These are phyloP conservation scores for Ceratobasidium sp. DNA, from an alignment of 1,284 basidiomycete genomes.

Conservation along the genomic window DNA sequence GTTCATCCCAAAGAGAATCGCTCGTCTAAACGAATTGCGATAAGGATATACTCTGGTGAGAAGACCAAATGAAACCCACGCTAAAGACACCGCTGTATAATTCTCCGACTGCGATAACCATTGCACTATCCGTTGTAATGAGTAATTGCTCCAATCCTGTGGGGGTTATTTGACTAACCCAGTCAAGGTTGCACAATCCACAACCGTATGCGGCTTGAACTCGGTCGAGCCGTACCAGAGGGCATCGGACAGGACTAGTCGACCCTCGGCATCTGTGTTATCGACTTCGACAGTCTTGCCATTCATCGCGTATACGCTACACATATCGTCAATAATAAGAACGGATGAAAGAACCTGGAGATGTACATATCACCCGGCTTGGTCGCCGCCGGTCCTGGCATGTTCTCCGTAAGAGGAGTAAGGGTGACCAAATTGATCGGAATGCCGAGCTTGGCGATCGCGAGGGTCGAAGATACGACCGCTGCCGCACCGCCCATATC, in stretches of 20 bases:
- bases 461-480: slow-evolving; percentile 74
- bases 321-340: slow-evolving; percentile 14
- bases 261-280: slow-evolving; percentile 89
- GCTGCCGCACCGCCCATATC: slow-evolving; percentile 90
- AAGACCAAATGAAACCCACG: slow-evolving; percentile 52
- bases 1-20: slow-evolving; percentile 74
- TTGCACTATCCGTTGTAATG: slow-evolving; percentile 59
- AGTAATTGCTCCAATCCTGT: background rate
- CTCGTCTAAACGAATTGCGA: slow-evolving; percentile 60
- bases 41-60: background rate
- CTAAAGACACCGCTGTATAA: slow-evolving; percentile 81
- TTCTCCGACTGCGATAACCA: slow-evolving; percentile 73
- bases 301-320: slow-evolving; percentile 84
- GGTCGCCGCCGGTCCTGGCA: slow-evolving; percentile 84
- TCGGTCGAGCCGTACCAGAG: slow-evolving; percentile 83
- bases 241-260: slow-evolving; percentile 81
- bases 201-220: slow-evolving; percentile 81
- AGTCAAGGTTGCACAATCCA: slow-evolving; percentile 87
- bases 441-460: slow-evolving; percentile 80
- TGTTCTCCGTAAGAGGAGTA: slow-evolving; percentile 85
- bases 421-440: slow-evolving; percentile 80
- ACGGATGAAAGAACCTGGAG: background rate
- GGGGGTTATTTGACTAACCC: slow-evolving; percentile 49
- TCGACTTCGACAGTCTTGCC: slow-evolving; percentile 88
- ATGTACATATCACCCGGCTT: slow-evolving; percentile 85